These are phyloP conservation scores for Hortiboletus rubellus DNA, from an alignment of 1,284 basidiomycete genomes.

Conservation along the genomic window DNA sequence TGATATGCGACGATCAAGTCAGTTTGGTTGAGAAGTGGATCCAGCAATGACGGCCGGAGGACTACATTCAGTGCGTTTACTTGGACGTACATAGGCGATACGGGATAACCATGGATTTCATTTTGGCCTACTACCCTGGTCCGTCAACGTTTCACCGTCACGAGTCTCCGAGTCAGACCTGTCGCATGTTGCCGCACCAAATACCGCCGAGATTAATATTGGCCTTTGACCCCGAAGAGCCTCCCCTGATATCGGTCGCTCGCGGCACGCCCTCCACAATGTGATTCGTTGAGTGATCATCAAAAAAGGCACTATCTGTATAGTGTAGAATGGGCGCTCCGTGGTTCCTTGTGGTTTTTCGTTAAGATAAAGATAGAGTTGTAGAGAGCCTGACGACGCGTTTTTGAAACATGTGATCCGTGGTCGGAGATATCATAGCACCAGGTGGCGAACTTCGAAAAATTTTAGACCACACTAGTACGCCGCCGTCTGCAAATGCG, in stretches of 20 bases:
- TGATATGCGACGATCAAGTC: neutral
- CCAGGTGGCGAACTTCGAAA: no score
- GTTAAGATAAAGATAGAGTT: no score
- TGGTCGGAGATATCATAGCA: no score
- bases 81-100: neutral
- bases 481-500: no score
- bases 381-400: no score
- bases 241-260: neutral
- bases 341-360: no score
- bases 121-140: neutral
- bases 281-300: no score
- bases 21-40: neutral
- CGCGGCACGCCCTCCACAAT: no score
- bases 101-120: neutral
- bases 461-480: no score
- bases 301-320: no score
- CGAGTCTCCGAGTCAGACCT: neutral
- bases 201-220: neutral
- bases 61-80: neutral
- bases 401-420: no score
- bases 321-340: neutral
- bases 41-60: constrained; percentile 1
- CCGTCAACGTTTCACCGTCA: neutral
- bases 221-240: neutral
- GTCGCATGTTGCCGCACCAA: neutral